Base-by-base conservation (phyloP, 2,329 filamentous ascomycete species). In the Penicillium sp. region DNA sequence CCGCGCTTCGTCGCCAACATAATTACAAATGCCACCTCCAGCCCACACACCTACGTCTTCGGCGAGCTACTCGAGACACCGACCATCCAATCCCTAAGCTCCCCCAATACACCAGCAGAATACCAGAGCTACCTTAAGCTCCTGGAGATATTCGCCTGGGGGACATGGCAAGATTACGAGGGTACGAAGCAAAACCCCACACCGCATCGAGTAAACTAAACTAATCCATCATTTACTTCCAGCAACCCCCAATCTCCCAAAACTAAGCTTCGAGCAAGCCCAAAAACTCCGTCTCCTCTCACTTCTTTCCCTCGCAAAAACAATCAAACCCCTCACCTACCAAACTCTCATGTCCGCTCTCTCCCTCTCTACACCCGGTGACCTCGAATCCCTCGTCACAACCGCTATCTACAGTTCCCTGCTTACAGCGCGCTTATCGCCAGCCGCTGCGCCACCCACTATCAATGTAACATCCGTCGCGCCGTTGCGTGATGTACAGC, bases 231-330 rank as follows among this genome's bases (percentile, higher is more conserved):
- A 10, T 23, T 13, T 23, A 42, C 9, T 21, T 19, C 16, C 39
- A 42, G 39, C 19, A 42, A 80, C 78, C 13, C 71, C 77, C n/a
- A 69, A 73, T 62, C 87, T 97, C 3, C 95, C 93, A 2, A 61
- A 81, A 8, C 85, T 99, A 49, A 88, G 84, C 71, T 82, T 85
- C 0, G 80, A 85, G 53, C 95, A 99, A 78, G 78, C 82, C 44
- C 83, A 88, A 62, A 99, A 99, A 78, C 89, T 99, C 44, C 90
- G 92, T 53, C 91, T 97, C 70, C 88, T 99, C 39, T 92, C 92
- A 21, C 86, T 99, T 60, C 83, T 99, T 46, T 89, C 91, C 0
- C 86, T 97, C 59, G 88, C 91, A 57, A 84, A 86, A 59, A 84
- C 88, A 61, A 81, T 83, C 47, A 75, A 78, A 54, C 85, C 86